phyloP scores from a whole-genome alignment of 805 yeast species.

The Lachancea dasiensis region DNA sequence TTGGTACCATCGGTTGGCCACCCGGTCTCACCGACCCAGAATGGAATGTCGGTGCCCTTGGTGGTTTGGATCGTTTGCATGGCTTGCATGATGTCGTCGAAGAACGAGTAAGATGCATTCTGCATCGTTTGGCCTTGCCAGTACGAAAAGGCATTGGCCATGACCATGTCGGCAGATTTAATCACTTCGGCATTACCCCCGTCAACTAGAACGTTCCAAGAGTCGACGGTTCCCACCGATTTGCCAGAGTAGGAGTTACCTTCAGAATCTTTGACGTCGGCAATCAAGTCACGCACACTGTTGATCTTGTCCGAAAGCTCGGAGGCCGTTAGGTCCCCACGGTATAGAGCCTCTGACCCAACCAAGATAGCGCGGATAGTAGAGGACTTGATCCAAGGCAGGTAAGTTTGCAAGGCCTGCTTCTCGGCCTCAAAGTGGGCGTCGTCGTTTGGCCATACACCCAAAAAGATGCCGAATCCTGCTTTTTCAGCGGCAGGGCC shows the following conservation, averaged over 20 bases:
- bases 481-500: constrained; percentile 82
- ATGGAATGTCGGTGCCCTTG: constrained; percentile 83
- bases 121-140: constrained; percentile 93
- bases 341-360: constrained; percentile 94
- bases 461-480: constrained; percentile 72
- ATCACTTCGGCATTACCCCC: constrained; percentile 67
- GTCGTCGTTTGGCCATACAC: constrained; percentile 92
- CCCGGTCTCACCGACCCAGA: constrained; percentile 98
- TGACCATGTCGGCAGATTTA: constrained; percentile 74
- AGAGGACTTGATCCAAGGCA: constrained; percentile 65
- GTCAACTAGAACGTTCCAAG: constrained; percentile 90
- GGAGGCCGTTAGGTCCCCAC: constrained; percentile 74
- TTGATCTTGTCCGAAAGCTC: constrained; percentile 64
- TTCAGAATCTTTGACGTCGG: constrained; percentile 63
- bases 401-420: constrained; percentile 58
- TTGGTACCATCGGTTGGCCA: constrained; percentile 88
- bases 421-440: constrained; percentile 71
- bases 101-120: constrained; percentile 85
- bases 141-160: constrained; percentile 95
- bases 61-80: constrained; percentile 77
- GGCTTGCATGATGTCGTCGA: constrained; percentile 97
- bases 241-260: constrained; percentile 68
- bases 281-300: constrained; percentile 54
- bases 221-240: constrained; percentile 91
- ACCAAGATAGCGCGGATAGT: constrained; percentile 76